Evolutionary conservation across 176 grass and related monocot species (phyloP).

Genomic region (Cocos nucifera): DNA sequence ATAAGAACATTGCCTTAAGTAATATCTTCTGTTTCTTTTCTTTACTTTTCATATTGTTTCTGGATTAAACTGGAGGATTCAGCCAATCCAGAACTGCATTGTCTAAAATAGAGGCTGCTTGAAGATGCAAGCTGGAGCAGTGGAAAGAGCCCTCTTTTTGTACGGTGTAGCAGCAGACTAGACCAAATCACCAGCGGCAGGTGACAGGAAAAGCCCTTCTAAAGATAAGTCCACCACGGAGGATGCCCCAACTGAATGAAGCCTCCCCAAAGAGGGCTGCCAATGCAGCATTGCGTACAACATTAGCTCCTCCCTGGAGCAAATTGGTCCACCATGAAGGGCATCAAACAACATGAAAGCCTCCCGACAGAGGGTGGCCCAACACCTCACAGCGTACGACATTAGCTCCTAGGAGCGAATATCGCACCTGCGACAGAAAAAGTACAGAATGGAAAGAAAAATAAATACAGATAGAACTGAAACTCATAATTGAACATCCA

Average conservation of each 20-base stretch:
- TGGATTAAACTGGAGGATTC: no score
- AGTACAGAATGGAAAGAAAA: neutral
- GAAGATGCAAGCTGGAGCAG: constrained; percentile 1
- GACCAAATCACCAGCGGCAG: constrained; percentile 28
- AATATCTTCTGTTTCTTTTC: neutral
- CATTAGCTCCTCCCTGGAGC: neutral
- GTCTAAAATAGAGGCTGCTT: neutral
- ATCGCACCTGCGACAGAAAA: neutral
- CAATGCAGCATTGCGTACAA: neutral
- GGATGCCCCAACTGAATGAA: no score
- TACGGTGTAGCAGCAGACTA: constrained; percentile 12
- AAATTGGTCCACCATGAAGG: neutral
- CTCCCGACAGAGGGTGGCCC: neutral
- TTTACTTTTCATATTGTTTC: neutral
- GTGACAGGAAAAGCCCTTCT: constrained; percentile 26
- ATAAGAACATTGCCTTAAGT: neutral
- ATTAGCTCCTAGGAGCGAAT: neutral
- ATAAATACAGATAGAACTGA: neutral
- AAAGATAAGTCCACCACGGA: no score
- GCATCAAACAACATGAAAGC: neutral
- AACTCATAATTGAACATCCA: constrained; percentile 4
- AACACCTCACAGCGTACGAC: constrained; percentile 1
- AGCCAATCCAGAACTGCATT: no score
- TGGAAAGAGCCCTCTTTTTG: constrained; percentile 10
- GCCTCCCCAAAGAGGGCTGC: constrained; percentile 9